Conservation (phyloP, 2,329 filamentous ascomycete species). For the Botrytis medusae region DNA sequence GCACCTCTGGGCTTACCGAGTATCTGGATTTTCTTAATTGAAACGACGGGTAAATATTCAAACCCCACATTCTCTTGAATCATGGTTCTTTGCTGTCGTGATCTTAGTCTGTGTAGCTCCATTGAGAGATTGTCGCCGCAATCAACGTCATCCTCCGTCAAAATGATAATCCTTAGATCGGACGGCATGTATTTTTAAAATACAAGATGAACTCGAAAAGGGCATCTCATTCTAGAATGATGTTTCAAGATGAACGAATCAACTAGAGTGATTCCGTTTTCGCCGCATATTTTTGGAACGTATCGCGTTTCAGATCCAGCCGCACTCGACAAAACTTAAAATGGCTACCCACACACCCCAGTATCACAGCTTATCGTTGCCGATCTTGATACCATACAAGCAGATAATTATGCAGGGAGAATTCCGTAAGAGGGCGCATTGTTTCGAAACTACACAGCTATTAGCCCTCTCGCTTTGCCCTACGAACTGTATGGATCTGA, state of each 20-base stretch:
- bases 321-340: background rate
- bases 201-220: background rate
- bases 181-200: background rate
- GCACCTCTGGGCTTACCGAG: background rate
- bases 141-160: background rate
- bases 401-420: background rate
- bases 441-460: constrained; percentile 18
- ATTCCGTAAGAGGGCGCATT: constrained; percentile 21
- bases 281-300: background rate
- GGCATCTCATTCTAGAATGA: background rate
- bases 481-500: constrained; percentile 1
- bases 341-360: background rate
- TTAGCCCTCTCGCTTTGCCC: constrained; percentile 25
- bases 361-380: background rate
- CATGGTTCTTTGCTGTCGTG: background rate
- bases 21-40: background rate
- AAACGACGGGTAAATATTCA: no score
- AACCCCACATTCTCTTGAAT: background rate
- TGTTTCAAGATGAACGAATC: background rate
- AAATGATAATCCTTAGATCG: background rate
- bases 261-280: background rate
- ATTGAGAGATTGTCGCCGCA: background rate
- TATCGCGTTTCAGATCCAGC: constrained; percentile 7
- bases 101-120: background rate
- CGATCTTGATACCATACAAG: background rate